Conservation (phyloP, 805 yeast genomes). For the Candida nitratophila region DNA sequence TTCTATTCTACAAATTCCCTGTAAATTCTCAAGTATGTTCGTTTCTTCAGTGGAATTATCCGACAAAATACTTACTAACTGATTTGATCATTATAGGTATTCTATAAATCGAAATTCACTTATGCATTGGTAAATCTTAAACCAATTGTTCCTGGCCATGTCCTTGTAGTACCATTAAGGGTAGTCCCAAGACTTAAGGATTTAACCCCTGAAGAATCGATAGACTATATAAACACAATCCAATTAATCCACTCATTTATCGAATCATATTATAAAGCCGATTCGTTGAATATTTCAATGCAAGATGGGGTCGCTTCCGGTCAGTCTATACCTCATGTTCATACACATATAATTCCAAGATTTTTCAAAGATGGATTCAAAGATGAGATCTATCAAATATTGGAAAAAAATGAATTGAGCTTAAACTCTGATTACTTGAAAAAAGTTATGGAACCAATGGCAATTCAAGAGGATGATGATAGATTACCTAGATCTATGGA, state of each 20-base stretch:
- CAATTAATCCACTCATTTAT: constrained; percentile 68
- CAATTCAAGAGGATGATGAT: constrained; percentile 39
- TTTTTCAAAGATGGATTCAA: constrained; percentile 51
- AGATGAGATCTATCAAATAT: constrained; percentile 62
- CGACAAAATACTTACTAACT: too few relatives aligned
- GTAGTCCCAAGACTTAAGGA: constrained; percentile 61
- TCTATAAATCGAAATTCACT: constrained; percentile 52
- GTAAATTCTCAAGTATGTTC: constrained; percentile 22
- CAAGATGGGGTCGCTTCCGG: constrained; percentile 98
- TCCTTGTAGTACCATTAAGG: constrained; percentile 78
- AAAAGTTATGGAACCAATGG: constrained; percentile 19
- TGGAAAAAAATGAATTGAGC: constrained; percentile 52
- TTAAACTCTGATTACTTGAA: constrained; percentile 29
- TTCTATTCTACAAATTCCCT: constrained; percentile 44
- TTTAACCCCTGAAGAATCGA: constrained; percentile 60
- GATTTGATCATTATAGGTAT: constrained; percentile 35
- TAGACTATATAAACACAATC: constrained; percentile 72
- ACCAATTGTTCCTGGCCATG: constrained; percentile 94
- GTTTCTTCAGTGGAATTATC: too few relatives aligned
- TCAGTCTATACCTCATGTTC: constrained; percentile 92
- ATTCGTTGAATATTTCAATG: constrained; percentile 80
- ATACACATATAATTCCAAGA: constrained; percentile 90
- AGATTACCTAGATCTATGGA: constrained; percentile 52
- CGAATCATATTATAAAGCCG: constrained; percentile 62
- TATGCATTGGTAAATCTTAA: constrained; percentile 87